Evolutionary conservation across 2,329 filamentous ascomycete species (phyloP), one percentile per base, ranked within the genome.

Genomic region (Pezicula rhizophila): DNA sequence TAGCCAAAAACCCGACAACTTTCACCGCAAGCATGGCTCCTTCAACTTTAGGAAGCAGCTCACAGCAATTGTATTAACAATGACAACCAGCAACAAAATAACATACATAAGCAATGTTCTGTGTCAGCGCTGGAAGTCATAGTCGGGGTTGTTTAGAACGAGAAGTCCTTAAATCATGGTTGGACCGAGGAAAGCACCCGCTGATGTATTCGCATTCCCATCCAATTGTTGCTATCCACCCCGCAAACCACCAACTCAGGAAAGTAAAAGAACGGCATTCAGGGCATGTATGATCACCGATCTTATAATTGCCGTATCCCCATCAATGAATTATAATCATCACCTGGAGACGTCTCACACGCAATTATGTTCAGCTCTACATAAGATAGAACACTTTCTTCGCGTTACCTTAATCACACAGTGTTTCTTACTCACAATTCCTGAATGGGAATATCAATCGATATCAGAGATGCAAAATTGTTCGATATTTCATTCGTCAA

Each of bases 211-310:
- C 17, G 61, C 64, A 52, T 68, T 70, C 72, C 72, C 71, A 76
- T 18, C 68, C 71, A 11, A 69, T 65, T 14, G 74, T 66, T 0
- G 70, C 69, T 42, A 75, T 60, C 74, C 72, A 75, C 46, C 71
- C 75, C 15, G 72, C 70, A 4, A 74, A 63, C 58, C 80, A 63
- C 58, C 80, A 82, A 52, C 75, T 78, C 6, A 81, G 63, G 43
- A 76, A 72, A 48, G 73, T 76, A 82, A 59, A 67, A 60, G 34
- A 60, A 63, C n/a, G 75, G 71, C 3, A 81, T 83, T 43, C 66
- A 60, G 46, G 77, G 77, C 1, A 65, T 71, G 77, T 1, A 65
- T 71, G 57, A 57, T 57, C n/a, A 72, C 72, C 2, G 73, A 79
- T 62, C 10, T 38, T 38, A 4, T 38, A 15, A 5, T 3, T 31